Conservation (phyloP, 495 filamentous ascomycete species). For the Hypoxylon lenormandii region DNA sequence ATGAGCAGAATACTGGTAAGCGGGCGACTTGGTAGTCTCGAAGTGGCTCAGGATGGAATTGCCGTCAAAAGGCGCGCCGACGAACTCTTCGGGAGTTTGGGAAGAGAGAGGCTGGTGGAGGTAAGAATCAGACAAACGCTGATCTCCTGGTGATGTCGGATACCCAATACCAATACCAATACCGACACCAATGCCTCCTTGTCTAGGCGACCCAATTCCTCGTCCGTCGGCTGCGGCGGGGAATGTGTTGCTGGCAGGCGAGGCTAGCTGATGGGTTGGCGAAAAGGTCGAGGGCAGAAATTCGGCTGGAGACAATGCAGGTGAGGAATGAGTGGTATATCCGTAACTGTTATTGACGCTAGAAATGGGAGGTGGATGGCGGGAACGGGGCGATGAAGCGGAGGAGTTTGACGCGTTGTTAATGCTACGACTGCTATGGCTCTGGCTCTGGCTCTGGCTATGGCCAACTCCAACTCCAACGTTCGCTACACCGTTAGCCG, state of each 20-base stretch:
- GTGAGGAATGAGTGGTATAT: constrained; percentile 52
- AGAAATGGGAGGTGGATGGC: constrained; percentile 28
- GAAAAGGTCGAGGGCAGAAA: constrained; percentile 54
- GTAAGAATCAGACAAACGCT: constrained; percentile 50
- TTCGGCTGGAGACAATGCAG: constrained; percentile 52
- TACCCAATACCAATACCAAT: constrained; percentile 47
- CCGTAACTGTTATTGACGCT: constrained; percentile 6
- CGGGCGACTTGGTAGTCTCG: constrained; percentile 67
- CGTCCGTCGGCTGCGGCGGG: constrained; percentile 34
- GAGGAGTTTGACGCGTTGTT: constrained; percentile 47
- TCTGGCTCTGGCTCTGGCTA: too few species aligned
- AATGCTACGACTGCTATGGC: too few species aligned
- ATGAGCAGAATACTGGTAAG: constrained; percentile 53
- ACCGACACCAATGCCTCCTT: constrained; percentile 43
- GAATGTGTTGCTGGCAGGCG: constrained; percentile 52
- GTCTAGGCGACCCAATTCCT: constrained; percentile 38
- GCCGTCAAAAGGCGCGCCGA: constrained; percentile 75
- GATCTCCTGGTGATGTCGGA: constrained; percentile 60
- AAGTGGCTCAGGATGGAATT: constrained; percentile 76
- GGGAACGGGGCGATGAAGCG: constrained; percentile 59
- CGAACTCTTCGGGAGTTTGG: constrained; percentile 76
- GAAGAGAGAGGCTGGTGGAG: constrained; percentile 67
- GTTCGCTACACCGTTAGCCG: constrained; percentile 54
- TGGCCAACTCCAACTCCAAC: constrained; percentile 25
- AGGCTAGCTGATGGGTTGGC: constrained; percentile 60